A percentile compares a stretch with the other conserved stretches of the same genome.
phyloP scores from a whole-genome alignment of 2,329 filamentous ascomycete genomes.

The Aspergillaceae sp. region DNA sequence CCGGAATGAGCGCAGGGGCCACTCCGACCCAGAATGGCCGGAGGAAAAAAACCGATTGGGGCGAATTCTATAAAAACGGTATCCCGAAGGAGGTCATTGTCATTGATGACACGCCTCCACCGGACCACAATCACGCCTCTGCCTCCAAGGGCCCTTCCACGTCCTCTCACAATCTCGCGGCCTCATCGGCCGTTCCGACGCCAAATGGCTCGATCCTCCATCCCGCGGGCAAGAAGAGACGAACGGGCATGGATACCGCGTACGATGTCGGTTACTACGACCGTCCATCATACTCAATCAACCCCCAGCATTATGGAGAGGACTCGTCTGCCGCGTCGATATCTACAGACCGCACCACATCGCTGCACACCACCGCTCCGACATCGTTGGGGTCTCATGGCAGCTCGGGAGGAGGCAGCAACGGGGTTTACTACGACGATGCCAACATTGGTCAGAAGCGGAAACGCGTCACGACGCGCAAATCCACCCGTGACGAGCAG shows the following conservation, averaged over 20 bases:
- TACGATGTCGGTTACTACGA: conserved; percentile 68
- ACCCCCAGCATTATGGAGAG: conserved; percentile 58
- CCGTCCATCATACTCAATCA: conserved; percentile 61
- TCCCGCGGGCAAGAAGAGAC: conserved; percentile 61
- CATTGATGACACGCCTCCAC: conserved; percentile 59
- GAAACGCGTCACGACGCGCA: conserved; percentile 67
- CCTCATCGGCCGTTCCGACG: conserved; percentile 19
- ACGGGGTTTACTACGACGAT: conserved; percentile 57
- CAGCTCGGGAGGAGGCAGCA: conserved; percentile 39
- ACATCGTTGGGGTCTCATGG: conserved; percentile 70
- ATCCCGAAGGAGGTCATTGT: conserved; percentile 78
- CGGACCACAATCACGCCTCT: conserved; percentile 16
- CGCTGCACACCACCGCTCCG: conserved; percentile 76
- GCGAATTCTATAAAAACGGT: conserved; percentile 73
- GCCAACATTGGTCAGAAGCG: conserved; percentile 73
- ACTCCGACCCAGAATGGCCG: conserved; percentile 34
- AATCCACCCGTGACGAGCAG: conserved; percentile 72
- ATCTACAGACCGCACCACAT: conserved; percentile 77
- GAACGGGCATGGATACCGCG: conserved; percentile 51
- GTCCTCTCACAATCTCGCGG: conserved; percentile 14
- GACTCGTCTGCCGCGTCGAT: conserved; percentile 61
- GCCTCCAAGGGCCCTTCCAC: conserved; percentile 13
- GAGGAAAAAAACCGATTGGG: conserved; percentile 63
- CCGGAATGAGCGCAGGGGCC: conserved; percentile 29
- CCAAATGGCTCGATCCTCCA: conserved; percentile 25